Evolutionary conservation across 2,329 filamentous ascomycete species (phyloP).

Genomic region (Fusarium anthophilum): DNA sequence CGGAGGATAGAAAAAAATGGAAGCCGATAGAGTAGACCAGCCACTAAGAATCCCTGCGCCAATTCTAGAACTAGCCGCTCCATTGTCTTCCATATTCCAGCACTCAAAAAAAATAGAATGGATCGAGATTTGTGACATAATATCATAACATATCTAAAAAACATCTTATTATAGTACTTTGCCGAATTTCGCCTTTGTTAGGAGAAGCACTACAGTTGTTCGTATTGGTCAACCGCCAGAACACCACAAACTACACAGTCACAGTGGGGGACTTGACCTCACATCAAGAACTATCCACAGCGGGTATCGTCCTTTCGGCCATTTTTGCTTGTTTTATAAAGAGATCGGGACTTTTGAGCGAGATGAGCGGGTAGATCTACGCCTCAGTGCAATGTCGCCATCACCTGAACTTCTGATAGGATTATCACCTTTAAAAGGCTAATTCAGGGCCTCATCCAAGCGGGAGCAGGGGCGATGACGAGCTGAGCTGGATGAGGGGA

Average conservation of each 20-base stretch:
- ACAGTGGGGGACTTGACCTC: not conserved
- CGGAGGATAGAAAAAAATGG: constrained; percentile 23
- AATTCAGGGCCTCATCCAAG: constrained; percentile 9
- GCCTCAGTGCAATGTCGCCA: constrained; percentile 24
- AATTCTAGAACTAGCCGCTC: constrained; percentile 13
- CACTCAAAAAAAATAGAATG: not conserved
- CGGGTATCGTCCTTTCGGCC: not conserved
- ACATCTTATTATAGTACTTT: no score
- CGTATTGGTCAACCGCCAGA: not conserved
- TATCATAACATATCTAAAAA: not conserved
- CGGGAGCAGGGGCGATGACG: constrained; percentile 32
- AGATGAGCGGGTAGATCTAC: constrained; percentile 17
- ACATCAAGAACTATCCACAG: not conserved
- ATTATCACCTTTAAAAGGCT: not conserved
- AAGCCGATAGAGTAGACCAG: constrained; percentile 3
- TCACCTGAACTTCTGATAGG: constrained; percentile 18
- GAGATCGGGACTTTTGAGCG: constrained; percentile 9
- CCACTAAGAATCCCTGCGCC: constrained; percentile 26
- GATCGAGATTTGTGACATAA: not conserved
- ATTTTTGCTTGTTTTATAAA: constrained; percentile 2
- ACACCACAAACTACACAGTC: not conserved
- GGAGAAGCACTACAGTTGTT: not conserved
- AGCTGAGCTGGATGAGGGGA: constrained; percentile 13
- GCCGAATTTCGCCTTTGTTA: not conserved
- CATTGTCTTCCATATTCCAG: not conserved